Conservation (phyloP, 768 basidiomycete genomes). For the Brasilioporus rufonigricans region DNA sequence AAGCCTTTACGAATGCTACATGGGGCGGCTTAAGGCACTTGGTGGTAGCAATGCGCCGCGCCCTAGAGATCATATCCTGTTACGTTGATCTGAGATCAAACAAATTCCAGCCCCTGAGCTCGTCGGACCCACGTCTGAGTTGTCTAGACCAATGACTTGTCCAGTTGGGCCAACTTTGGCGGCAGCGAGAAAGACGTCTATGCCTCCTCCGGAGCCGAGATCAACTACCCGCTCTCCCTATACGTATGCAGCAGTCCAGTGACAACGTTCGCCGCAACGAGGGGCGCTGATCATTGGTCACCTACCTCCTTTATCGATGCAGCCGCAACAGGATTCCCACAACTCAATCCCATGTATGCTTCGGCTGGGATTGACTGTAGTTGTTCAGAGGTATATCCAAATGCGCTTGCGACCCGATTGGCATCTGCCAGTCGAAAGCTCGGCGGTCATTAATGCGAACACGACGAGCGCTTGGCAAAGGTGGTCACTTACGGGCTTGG, state of each 20-base stretch:
- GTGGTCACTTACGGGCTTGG: conserved; percentile 10
- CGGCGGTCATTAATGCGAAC: not conserved
- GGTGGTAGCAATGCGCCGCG: conserved; percentile 43
- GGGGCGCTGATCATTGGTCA: not conserved
- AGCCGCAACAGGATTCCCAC: conserved; percentile 50
- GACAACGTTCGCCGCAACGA: not conserved
- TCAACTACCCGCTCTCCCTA: conserved; percentile 59
- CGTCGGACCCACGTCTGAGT: conserved; percentile 39
- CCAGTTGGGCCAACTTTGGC: conserved; percentile 47
- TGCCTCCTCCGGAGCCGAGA: conserved; percentile 56
- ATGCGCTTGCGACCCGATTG: conserved; percentile 27
- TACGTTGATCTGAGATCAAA: not conserved
- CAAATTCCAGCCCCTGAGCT: not conserved
- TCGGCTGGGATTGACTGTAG: conserved; percentile 41
- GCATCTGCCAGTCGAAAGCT: conserved; percentile 4
- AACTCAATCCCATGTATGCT: conserved; percentile 50
- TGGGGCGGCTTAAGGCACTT: conserved; percentile 45
- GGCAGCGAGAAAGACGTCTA: conserved; percentile 56
- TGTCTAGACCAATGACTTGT: conserved; percentile 53
- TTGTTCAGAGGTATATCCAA: conserved; percentile 48
- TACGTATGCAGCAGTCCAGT: not conserved
- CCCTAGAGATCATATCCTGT: conserved; percentile 51
- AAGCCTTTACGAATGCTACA: conserved; percentile 46
- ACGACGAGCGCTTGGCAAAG: not conserved
- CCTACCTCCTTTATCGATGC: conserved; percentile 47